Evolutionary conservation across 805 yeast genomes (phyloP).

Genomic region (Pichia manshurica): DNA sequence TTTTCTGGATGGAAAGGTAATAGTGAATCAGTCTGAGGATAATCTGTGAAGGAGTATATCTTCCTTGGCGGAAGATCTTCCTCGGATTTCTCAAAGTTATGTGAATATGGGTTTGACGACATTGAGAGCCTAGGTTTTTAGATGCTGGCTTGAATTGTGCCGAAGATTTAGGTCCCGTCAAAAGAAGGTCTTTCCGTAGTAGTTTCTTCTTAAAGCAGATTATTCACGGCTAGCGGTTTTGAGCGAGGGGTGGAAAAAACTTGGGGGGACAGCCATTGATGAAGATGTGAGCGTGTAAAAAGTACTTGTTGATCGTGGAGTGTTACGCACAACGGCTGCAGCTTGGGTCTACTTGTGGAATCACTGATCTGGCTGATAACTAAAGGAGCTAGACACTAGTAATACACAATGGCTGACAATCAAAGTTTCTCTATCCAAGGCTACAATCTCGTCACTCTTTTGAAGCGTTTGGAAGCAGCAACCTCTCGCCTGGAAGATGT

Average conservation of each 20-base stretch:
- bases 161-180: no score
- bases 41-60: conserved; percentile 39
- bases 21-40: conserved; percentile 31
- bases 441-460: conserved; percentile 76
- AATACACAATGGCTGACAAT: conserved; percentile 7
- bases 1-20: conserved; percentile 39
- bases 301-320: not conserved
- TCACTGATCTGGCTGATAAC: no score
- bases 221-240: no score
- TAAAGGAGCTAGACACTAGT: no score
- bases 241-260: no score
- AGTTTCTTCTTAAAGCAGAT: no score
- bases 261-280: no score
- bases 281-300: not conserved
- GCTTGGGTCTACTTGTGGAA: no score
- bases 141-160: no score
- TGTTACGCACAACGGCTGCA: no score
- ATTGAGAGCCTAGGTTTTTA: not conserved
- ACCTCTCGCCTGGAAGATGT: conserved; percentile 89
- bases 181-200: no score
- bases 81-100: conserved; percentile 16
- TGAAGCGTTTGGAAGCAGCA: conserved; percentile 83
- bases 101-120: conserved; percentile 7
- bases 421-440: conserved; percentile 58
- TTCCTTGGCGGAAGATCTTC: conserved; percentile 37